Evolutionary conservation across 192 early-diverging fungal genomes (phyloP).

Genomic region (Backusella luteola): DNA sequence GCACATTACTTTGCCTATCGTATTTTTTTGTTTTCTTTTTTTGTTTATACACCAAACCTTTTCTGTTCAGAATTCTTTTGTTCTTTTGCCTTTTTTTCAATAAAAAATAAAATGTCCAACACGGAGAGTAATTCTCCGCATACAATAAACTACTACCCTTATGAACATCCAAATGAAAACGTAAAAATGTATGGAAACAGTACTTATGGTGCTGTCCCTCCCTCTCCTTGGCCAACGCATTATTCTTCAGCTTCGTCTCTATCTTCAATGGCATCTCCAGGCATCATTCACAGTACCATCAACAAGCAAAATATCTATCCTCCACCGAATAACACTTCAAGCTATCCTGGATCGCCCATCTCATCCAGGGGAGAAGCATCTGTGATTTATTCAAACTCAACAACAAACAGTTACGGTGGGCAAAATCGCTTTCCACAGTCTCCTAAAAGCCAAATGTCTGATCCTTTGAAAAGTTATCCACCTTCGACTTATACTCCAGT

Average conservation of each 20-base stretch:
- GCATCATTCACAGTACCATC: not conserved
- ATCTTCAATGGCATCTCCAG: not conserved
- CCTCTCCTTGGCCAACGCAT: not conserved
- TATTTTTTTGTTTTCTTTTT: not conserved
- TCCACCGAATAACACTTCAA: not conserved
- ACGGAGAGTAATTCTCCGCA: not conserved
- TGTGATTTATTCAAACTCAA: not conserved
- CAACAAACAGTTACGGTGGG: not conserved
- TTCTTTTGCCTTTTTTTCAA: not conserved
- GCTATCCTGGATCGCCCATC: not conserved
- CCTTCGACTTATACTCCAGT: not conserved
- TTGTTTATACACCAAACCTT: not conserved
- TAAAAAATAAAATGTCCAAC: not conserved
- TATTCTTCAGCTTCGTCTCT: not conserved
- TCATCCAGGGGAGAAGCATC: not conserved
- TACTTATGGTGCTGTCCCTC: not conserved
- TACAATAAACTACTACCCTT: not conserved
- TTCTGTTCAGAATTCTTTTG: not conserved
- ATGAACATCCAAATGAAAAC: not conserved
- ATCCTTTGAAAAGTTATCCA: not conserved
- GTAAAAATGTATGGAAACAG: not conserved
- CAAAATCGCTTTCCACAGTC: not conserved
- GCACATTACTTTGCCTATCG: not conserved
- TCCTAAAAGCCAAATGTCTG: not conserved
- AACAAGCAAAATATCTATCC: not conserved